Evolutionary conservation across 768 basidiomycete species (phyloP), one percentile per base, ranked within the genome.

Genomic region (Trametes gibbosa): DNA sequence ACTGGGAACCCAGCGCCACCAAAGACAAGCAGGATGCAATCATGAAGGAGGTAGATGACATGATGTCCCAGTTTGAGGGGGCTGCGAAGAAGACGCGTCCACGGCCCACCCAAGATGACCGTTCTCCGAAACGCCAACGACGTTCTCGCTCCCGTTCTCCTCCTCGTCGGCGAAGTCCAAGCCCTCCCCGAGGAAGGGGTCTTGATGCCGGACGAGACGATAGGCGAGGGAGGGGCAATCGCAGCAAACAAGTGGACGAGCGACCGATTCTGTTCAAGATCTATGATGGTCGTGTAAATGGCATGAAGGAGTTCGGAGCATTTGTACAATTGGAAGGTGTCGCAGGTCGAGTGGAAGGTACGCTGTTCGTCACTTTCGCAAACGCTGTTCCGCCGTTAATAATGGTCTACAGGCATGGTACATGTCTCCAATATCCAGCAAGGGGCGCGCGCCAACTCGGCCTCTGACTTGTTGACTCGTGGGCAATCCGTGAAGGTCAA

Each of bases 291-390:
- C 86, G 84, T 62, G 86, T 98, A 25, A 80, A 89, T 1, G 86
- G 90, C 13, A 65, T 97, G 66, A 93, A 92, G 74, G 97, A 99
- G 60, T 99, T 98, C 70, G 97, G 97, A 53, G 95, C 93, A 0
- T 99, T 99, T 67, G 89, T 97, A 40, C 82, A 83, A 32, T 73
- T 99, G 6, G 95, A 99, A 62, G 96, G 96, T 27, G 75, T 98
- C 47, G 74, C 77, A 14, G 95, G 95, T 12, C 79, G 94, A 25
- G 86, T 82, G 9, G 96, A 99, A 81, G 97, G 96, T 94, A 75
- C 63, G 85, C 73, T 25, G 19, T 25, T 29, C 41, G 48, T 12
- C 27, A 27, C 2, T 35, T n/a, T 10, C 2, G 24, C 9, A 1
- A 16, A 2, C 13, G 21, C 3, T 4, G 10, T 2, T 34, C n/a